phyloP scores from a whole-genome alignment of 208 protist genomes.

The Acanthamoeba healyi region DNA sequence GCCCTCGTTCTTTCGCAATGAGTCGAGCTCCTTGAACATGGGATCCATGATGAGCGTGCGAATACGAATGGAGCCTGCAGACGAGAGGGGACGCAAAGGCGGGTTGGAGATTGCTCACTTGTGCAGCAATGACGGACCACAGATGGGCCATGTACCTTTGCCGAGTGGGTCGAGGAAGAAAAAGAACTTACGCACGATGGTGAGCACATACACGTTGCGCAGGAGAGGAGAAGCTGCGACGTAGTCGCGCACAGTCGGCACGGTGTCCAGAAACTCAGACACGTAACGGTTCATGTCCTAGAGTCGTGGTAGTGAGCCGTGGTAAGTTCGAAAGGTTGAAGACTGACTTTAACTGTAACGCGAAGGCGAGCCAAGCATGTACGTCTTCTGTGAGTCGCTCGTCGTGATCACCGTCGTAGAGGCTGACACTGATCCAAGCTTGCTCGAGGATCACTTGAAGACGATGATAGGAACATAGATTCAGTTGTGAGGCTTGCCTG shows the following conservation, averaged over 20 bases:
- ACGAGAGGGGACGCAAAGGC: too few relatives aligned
- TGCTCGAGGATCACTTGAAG: conserved; percentile 33
- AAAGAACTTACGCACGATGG: conserved; percentile 42
- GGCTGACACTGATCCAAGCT: conserved; percentile 36
- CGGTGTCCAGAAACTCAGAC: conserved; percentile 41
- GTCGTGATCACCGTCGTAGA: conserved; percentile 41
- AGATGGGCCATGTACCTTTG: background rate
- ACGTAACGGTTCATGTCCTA: conserved; percentile 51
- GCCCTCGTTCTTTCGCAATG: background rate
- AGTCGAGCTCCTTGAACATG: conserved; percentile 48
- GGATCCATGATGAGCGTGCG: conserved; percentile 16
- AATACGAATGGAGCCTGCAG: conserved; percentile 14
- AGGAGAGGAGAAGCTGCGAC: background rate
- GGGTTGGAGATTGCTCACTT: background rate
- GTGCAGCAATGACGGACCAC: background rate
- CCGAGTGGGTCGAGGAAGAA: conserved; percentile 56
- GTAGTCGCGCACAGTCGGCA: background rate
- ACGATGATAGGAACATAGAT: too few relatives aligned
- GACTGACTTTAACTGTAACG: too few relatives aligned
- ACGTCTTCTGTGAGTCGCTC: conserved; percentile 52
- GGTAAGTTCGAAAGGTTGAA: too few relatives aligned
- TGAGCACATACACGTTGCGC: conserved; percentile 34
- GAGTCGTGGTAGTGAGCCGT: too few relatives aligned
- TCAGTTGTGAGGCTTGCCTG: too few relatives aligned
- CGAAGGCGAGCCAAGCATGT: background rate